Evolutionary conservation across 2,329 filamentous ascomycete species (phyloP).

Genomic region (Aspergillus terreus): DNA sequence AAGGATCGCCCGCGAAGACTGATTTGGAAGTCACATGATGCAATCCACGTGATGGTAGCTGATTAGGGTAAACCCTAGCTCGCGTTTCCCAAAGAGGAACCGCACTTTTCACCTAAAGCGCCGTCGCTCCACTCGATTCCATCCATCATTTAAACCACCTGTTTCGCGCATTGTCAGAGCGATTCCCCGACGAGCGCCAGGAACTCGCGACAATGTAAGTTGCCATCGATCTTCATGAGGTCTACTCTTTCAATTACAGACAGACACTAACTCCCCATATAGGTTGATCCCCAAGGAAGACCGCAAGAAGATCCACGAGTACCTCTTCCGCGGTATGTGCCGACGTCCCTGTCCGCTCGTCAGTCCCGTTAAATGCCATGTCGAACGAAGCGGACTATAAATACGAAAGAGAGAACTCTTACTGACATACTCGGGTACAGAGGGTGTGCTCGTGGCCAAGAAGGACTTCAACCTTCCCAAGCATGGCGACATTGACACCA

Average conservation of each 20-base stretch:
- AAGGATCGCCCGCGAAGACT: conserved; percentile 7
- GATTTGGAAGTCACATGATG: conserved; percentile 7
- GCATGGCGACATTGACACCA: conserved; percentile 97
- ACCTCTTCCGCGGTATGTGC: conserved; percentile 84
- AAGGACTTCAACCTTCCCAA: conserved; percentile 99
- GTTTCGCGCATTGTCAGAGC: conserved; percentile 46
- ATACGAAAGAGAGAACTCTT: not conserved
- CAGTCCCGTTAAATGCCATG: not conserved
- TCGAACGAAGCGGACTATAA: conserved; percentile 11
- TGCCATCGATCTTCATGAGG: not conserved
- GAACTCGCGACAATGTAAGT: conserved; percentile 53
- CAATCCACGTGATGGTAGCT: conserved; percentile 9
- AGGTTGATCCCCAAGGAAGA: conserved; percentile 99
- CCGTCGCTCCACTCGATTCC: conserved; percentile 29
- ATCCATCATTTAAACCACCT: conserved; percentile 34
- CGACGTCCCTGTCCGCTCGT: conserved; percentile 15
- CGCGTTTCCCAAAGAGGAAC: conserved; percentile 23
- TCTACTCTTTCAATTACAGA: conserved; percentile 1
- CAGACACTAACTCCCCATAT: conserved; percentile 34
- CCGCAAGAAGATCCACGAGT: conserved; percentile 99
- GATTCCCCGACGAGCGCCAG: conserved; percentile 52
- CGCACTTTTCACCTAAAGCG: conserved; percentile 34
- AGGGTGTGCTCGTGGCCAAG: conserved; percentile 89
- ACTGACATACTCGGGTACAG: conserved; percentile 37
- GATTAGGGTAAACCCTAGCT: conserved; percentile 32